Percentiles rank a stretch among this genome's conserved stretches.
phyloP scores from a whole-genome alignment of 139 green algal genomes.

The Chlamydomonas sphaeroides region DNA sequence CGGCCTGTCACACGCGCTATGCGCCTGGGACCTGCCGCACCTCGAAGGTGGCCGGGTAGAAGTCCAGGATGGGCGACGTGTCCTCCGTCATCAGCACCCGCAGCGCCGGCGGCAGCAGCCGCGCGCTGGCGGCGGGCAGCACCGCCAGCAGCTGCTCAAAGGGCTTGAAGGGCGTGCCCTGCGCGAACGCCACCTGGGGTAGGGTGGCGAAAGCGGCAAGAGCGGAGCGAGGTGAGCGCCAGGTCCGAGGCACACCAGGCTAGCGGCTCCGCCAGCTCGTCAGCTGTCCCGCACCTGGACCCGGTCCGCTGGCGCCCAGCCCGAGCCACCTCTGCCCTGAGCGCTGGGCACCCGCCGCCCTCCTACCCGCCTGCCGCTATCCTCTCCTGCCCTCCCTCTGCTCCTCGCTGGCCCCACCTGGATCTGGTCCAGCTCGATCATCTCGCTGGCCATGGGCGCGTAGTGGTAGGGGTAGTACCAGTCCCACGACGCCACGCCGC shows the following conservation, averaged over 20 bases:
- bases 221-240: no score
- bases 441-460: slow-evolving; percentile 85
- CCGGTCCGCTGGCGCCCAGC: no score
- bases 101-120: slow-evolving; percentile 83
- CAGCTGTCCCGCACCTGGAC: no score
- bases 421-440: slow-evolving; percentile 41
- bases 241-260: no score
- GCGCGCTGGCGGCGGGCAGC: slow-evolving; percentile 73
- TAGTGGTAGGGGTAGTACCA: slow-evolving; percentile 97
- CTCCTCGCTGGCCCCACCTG: neutral
- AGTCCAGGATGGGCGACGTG: slow-evolving; percentile 86
- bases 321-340: no score
- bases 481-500: slow-evolving; percentile 89
- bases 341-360: no score
- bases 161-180: slow-evolving; percentile 84
- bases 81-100: slow-evolving; percentile 81
- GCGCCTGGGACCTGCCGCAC: no score
- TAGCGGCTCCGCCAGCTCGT: no score
- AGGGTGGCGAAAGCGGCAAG: no score
- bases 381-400: no score
- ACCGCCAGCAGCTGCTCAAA: slow-evolving; percentile 95
- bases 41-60: slow-evolving; percentile 86
- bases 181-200: slow-evolving; percentile 74
- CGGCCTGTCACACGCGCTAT: no score
- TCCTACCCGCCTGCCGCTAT: no score